Evolutionary conservation across 2,329 filamentous ascomycete species (phyloP), one percentile per base, ranked within the genome.

Genomic region (Gnomoniopsis smithogilvyi): DNA sequence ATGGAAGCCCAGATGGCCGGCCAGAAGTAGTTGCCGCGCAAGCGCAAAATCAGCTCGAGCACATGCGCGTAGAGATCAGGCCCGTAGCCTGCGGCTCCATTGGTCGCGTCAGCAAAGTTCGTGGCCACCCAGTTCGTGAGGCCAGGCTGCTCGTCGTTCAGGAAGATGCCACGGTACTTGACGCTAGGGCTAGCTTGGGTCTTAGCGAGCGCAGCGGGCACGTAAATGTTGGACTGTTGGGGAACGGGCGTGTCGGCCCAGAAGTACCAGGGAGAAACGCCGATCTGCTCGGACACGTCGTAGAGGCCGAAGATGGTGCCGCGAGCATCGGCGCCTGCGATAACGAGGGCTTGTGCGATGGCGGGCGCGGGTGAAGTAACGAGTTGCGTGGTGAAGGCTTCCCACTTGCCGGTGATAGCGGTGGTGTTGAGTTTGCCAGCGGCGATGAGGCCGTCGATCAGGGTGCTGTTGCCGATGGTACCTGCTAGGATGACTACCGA

Each of bases 1-100:
- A 90, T 90, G 63, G 80, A 82, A 6, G 80, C 82, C 89, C 88
- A 92, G 36, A 72, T 59, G 8, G 71, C 63, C 0, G 89, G 89
- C 89, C 89, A 92, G 52, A 92, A 75, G 66, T 91, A 91, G 70
- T 92, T 92, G 17, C 88, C 88, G 41, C 84, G 80, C 30, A 89
- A 77, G 7, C 89, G 80, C 6, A 92, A 80, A 1, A 91, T 73
- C 1, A 92, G 76, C 73, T 92, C 89, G 62, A 90, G 91, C 21
- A 92, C 83, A 21, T 82, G 80, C 3, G 80, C 74, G 71, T 92
- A 90, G 69, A 91, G 90, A 3, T 82, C 79, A n/a, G 81, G 76
- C 58, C 83, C 83, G 62, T 78, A 82, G 2, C 78, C 79, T 6
- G 72, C 61, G 3, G 75, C 73, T 36, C 78, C 73, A 59, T 75